Percentiles rank a stretch among this genome's conserved stretches.
phyloP scores from a whole-genome alignment of 192 early-diverging fungal genomes.

The Coemansia sp. region DNA sequence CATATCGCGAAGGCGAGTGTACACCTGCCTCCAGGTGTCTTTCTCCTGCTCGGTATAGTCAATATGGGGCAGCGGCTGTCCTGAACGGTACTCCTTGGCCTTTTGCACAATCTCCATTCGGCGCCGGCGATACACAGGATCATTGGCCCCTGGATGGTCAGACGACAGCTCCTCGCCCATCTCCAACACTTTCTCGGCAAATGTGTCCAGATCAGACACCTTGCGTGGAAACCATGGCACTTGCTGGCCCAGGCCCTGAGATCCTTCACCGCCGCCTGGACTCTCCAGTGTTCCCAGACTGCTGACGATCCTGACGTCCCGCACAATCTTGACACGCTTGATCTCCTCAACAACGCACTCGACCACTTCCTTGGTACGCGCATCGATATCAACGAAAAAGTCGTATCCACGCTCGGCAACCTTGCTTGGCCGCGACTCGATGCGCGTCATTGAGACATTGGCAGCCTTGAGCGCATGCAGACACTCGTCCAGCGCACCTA shows the following conservation, averaged over 20 bases:
- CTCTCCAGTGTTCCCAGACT: constrained; percentile 8
- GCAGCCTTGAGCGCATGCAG: constrained; percentile 68
- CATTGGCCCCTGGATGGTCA: constrained; percentile 92
- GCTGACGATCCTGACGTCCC: constrained; percentile 61
- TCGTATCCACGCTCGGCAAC: constrained; percentile 82
- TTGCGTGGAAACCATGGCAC: constrained; percentile 96
- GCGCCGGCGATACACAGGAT: constrained; percentile 79
- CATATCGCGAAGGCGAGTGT: constrained; percentile 69
- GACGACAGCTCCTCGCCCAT: constrained; percentile 87
- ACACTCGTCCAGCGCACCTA: constrained; percentile 83
- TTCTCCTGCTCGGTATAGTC: constrained; percentile 80
- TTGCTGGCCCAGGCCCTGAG: not conserved
- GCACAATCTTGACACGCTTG: constrained; percentile 58
- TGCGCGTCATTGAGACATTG: constrained; percentile 85
- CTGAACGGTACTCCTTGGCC: constrained; percentile 76
- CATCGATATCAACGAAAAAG: constrained; percentile 91
- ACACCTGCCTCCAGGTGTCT: constrained; percentile 82
- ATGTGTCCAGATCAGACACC: constrained; percentile 85
- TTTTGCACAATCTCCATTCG: constrained; percentile 79
- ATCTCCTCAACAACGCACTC: constrained; percentile 62
- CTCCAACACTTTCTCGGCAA: constrained; percentile 87
- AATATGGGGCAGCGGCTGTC: constrained; percentile 75
- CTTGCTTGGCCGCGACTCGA: constrained; percentile 89
- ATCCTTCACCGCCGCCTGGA: not conserved
- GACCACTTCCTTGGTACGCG: constrained; percentile 62